phyloP scores from a whole-genome alignment of 1,284 basidiomycete genomes.

The Prillingera fragicola region DNA sequence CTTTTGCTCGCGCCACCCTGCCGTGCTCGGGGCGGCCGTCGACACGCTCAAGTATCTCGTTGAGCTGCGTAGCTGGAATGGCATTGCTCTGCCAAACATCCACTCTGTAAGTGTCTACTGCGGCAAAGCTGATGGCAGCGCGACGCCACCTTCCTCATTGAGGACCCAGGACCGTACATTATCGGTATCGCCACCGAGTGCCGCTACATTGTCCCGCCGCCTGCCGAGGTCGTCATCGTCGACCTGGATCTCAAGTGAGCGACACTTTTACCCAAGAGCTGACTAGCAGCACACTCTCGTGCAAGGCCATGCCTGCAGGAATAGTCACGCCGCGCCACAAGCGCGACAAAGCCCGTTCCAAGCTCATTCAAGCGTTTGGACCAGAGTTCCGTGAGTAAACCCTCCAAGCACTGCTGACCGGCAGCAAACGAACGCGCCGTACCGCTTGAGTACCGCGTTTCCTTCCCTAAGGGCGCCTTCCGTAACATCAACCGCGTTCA shows the following conservation, averaged over 20 bases:
- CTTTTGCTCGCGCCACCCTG: slow-evolving; percentile 83
- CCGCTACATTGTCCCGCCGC: slow-evolving; percentile 66
- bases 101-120: slow-evolving; percentile 55
- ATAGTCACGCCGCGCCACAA: slow-evolving; percentile 74
- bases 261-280: slow-evolving; percentile 38
- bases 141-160: slow-evolving; percentile 40
- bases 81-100: slow-evolving; percentile 74
- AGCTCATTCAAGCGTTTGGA: slow-evolving; percentile 71
- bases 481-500: slow-evolving; percentile 44
- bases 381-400: slow-evolving; percentile 45
- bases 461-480: slow-evolving; percentile 75
- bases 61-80: slow-evolving; percentile 89
- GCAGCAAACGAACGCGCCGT: slow-evolving; percentile 22
- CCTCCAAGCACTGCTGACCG: neutral
- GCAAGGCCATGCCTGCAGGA: slow-evolving; percentile 69
- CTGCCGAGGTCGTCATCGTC: slow-evolving; percentile 78
- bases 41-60: slow-evolving; percentile 86
- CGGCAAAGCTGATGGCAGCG: slow-evolving; percentile 15
- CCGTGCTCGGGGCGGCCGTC: slow-evolving; percentile 77
- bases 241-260: slow-evolving; percentile 92
- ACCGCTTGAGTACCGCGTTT: slow-evolving; percentile 78
- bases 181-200: slow-evolving; percentile 84
- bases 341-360: slow-evolving; percentile 75
- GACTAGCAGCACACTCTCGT: slow-evolving; percentile 53
- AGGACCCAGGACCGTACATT: slow-evolving; percentile 75